phyloP scores from a whole-genome alignment of 2,329 filamentous ascomycete genomes.

The Verticillium nonalfalfae region DNA sequence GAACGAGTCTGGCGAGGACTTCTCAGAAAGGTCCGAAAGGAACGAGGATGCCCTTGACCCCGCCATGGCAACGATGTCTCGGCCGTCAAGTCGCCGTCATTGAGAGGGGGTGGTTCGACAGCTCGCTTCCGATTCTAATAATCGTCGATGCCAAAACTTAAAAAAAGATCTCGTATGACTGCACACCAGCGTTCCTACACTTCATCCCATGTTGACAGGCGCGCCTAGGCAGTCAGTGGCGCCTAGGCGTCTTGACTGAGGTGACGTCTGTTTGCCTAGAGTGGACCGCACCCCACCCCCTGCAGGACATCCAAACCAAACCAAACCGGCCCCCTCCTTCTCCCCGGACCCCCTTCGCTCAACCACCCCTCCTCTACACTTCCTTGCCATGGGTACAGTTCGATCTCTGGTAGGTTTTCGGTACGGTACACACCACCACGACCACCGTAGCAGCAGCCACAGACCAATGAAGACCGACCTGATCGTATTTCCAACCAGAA shows the following conservation, averaged over 20 bases:
- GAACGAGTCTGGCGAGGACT: conserved; percentile 23
- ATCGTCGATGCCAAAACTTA: neutral
- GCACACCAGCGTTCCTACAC: neutral
- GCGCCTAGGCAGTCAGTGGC: neutral
- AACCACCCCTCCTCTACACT: neutral
- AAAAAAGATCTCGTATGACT: neutral
- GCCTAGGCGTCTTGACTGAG: neutral
- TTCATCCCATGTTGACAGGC: neutral
- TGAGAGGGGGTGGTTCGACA: neutral
- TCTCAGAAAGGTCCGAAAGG: neutral
- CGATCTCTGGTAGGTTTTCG: neutral
- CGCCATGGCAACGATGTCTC: neutral
- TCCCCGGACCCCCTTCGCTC: neutral
- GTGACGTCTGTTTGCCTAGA: neutral
- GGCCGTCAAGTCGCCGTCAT: neutral
- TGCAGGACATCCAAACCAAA: neutral
- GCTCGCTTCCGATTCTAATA: neutral
- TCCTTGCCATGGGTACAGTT: too few species aligned
- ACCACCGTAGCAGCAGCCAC: neutral
- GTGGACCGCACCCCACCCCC: neutral
- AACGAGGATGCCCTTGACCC: neutral
- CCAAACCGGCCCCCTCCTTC: neutral
- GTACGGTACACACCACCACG: neutral
- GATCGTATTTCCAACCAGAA: neutral
- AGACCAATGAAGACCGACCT: neutral